These are phyloP conservation scores for Elsinoe necatrix DNA, from an alignment of 2,329 filamentous ascomycete species.

Conservation along the genomic window DNA sequence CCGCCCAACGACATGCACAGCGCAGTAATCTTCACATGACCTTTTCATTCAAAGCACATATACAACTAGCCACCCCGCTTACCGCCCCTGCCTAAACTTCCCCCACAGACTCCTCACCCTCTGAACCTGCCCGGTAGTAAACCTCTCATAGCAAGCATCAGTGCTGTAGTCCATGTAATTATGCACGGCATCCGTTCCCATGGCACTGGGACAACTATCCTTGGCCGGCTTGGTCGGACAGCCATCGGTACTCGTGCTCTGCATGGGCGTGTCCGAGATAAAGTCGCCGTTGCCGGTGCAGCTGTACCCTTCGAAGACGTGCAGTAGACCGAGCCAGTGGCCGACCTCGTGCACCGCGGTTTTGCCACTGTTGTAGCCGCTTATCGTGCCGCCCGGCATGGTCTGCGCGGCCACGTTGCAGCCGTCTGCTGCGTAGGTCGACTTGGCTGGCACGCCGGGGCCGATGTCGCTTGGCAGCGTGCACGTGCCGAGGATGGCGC, in stretches of 20 bases:
- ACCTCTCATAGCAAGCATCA: slow-evolving; percentile 47
- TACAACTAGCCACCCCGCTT: too few species aligned
- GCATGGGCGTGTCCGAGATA: slow-evolving; percentile 37
- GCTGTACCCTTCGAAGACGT: slow-evolving; percentile 40
- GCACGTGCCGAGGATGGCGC: slow-evolving; percentile 46
- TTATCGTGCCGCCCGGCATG: slow-evolving; percentile 44
- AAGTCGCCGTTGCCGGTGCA: slow-evolving; percentile 39
- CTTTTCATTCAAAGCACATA: neutral
- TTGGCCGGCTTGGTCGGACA: slow-evolving; percentile 44
- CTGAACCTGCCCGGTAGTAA: slow-evolving; percentile 42
- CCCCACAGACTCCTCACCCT: slow-evolving; percentile 47
- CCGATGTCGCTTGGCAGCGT: slow-evolving; percentile 38
- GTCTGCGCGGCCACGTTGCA: slow-evolving; percentile 51
- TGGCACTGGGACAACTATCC: slow-evolving; percentile 42
- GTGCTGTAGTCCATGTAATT: slow-evolving; percentile 55
- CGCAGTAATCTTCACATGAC: too few species aligned
- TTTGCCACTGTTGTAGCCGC: slow-evolving; percentile 42
- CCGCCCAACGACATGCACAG: neutral
- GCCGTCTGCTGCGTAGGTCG: slow-evolving; percentile 44
- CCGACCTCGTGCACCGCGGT: slow-evolving; percentile 43
- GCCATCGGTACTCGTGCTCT: slow-evolving; percentile 43
- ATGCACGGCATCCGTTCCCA: slow-evolving; percentile 45
- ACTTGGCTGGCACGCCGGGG: slow-evolving; percentile 30
- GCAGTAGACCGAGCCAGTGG: slow-evolving; percentile 41
- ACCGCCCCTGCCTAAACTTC: slow-evolving; percentile 32